These are phyloP conservation scores for Trichocomaceae sp. DNA, from an alignment of 2,329 filamentous ascomycete species.

Conservation along the genomic window DNA sequence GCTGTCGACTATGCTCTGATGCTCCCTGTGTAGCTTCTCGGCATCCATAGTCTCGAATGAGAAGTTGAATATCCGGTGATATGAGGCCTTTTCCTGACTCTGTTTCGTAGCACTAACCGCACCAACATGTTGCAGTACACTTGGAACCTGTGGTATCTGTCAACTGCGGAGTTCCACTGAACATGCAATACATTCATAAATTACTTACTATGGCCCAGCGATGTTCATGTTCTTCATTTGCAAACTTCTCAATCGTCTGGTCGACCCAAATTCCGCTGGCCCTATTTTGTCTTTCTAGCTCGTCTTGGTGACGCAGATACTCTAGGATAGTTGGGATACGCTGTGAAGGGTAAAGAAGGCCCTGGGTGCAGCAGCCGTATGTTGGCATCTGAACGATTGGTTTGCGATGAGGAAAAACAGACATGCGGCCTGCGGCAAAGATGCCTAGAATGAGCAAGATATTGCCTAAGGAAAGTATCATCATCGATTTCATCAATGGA, in stretches of 20 bases:
- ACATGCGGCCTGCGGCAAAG: slow-evolving; percentile 37
- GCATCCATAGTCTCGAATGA: not conserved
- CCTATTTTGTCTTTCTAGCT: slow-evolving; percentile 27
- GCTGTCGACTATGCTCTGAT: not conserved
- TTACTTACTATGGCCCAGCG: slow-evolving; percentile 30
- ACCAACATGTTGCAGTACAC: not conserved
- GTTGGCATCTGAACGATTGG: slow-evolving; percentile 37
- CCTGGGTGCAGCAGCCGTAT: slow-evolving; percentile 42
- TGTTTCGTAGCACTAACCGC: not conserved
- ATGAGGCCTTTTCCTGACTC: not conserved
- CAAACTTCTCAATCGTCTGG: slow-evolving; percentile 30
- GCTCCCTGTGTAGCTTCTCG: not conserved
- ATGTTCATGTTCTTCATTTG: slow-evolving; percentile 30
- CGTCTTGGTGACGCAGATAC: not conserved
- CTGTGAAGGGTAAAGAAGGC: slow-evolving; percentile 36
- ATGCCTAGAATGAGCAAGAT: slow-evolving; percentile 25
- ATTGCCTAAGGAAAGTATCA: too few relatives aligned
- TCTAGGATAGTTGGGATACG: slow-evolving; percentile 13
- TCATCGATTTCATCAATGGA: too few relatives aligned
- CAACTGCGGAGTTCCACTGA: not conserved
- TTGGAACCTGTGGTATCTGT: not conserved
- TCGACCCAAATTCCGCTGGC: slow-evolving; percentile 31
- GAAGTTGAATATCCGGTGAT: not conserved
- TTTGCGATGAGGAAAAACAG: slow-evolving; percentile 28
- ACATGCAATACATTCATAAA: not conserved